Conservation (phyloP, 352 stramenopile species). For the Phytophthora fragariae region DNA sequence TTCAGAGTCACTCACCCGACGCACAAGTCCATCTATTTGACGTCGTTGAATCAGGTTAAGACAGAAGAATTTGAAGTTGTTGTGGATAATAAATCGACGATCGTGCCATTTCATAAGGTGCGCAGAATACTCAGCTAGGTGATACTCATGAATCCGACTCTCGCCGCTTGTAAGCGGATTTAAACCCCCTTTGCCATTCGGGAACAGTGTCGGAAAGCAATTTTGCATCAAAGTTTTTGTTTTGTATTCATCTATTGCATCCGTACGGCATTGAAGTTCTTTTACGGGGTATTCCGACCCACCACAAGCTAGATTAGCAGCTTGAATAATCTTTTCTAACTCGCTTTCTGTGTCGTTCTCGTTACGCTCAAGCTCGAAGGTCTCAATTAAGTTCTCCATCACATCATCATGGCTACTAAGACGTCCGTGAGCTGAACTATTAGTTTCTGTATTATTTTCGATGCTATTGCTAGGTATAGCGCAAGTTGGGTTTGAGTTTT, state of each 20-base stretch:
- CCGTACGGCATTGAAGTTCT: background rate
- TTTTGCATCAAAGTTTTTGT: background rate
- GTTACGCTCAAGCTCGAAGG: background rate
- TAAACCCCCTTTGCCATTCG: too few relatives aligned
- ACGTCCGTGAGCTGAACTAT: background rate
- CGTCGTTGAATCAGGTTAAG: too few relatives aligned
- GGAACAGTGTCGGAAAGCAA: too few relatives aligned
- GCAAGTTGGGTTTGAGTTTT: background rate
- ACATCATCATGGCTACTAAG: background rate
- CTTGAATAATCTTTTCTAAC: background rate
- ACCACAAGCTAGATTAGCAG: background rate
- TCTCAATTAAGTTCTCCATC: background rate
- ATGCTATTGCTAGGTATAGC: background rate
- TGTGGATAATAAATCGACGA: too few relatives aligned
- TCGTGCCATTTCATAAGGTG: too few relatives aligned
- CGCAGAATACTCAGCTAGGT: too few relatives aligned
- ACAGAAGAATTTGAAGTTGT: too few relatives aligned
- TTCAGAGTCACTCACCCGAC: too few relatives aligned
- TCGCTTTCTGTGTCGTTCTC: background rate
- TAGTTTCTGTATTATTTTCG: background rate
- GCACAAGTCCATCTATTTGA: too few relatives aligned
- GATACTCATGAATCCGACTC: too few relatives aligned
- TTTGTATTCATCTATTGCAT: background rate
- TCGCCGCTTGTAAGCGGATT: too few relatives aligned
- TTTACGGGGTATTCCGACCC: background rate